Evolutionary conservation across 306 rosid species (phyloP).

Genomic region (Rosa chinensis): DNA sequence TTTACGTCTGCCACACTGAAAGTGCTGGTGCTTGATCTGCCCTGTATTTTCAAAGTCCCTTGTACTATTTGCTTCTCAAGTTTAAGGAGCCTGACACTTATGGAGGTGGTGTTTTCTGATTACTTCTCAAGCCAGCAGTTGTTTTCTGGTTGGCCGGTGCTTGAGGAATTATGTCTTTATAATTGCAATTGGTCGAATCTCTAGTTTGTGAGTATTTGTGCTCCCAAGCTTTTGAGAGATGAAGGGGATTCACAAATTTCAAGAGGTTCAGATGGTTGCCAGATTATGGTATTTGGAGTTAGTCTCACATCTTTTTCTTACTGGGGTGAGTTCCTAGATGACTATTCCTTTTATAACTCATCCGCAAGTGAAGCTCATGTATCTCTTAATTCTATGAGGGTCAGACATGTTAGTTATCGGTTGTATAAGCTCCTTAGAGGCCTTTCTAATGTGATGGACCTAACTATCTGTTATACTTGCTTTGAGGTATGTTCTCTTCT

Average conservation of each 20-base stretch:
- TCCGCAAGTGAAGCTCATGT: background rate
- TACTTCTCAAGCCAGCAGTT: background rate
- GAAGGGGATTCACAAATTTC: background rate
- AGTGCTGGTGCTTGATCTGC: background rate
- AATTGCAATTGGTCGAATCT: background rate
- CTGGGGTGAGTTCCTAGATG: background rate
- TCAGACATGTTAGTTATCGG: background rate
- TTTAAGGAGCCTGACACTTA: background rate
- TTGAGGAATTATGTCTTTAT: background rate
- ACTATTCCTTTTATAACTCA: conserved; percentile 6
- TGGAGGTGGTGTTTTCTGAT: background rate
- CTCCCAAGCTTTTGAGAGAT: background rate
- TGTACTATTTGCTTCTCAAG: background rate
- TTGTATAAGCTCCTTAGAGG: conserved; percentile 6
- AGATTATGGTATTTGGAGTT: conserved; percentile 4
- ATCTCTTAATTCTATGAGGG: too few relatives aligned
- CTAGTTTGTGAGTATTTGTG: conserved; percentile 8
- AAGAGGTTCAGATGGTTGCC: background rate
- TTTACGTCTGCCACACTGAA: background rate
- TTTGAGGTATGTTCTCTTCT: background rate
- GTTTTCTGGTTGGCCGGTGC: conserved; percentile 1
- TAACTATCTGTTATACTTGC: background rate
- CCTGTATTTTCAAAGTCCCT: background rate
- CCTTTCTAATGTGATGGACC: background rate
- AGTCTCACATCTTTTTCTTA: background rate